Evolutionary conservation across 2,329 filamentous ascomycete genomes (phyloP).

Genomic region (Phyllosticta citribraziliensis): DNA sequence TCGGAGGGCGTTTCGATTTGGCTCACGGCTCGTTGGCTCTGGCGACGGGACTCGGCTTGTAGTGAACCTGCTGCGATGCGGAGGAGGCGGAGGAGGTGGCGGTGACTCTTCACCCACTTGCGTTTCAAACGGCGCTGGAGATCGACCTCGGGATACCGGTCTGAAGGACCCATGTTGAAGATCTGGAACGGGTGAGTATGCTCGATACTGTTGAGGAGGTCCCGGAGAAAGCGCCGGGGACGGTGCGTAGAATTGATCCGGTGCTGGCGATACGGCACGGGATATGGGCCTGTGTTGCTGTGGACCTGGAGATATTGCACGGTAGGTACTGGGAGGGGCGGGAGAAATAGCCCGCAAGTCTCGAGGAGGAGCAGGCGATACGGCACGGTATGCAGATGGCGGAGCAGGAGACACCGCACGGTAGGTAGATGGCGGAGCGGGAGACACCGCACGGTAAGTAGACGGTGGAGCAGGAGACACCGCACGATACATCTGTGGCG

Average conservation of each 20-base stretch:
- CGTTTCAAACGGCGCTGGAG: constrained; percentile 16
- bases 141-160: constrained; percentile 9
- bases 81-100: constrained; percentile 76
- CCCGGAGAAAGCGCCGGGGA: constrained; percentile 28
- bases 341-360: constrained; percentile 18
- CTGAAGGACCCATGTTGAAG: constrained; percentile 11
- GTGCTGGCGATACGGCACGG: constrained; percentile 15
- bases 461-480: constrained; percentile 22
- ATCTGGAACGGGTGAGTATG: constrained; percentile 7
- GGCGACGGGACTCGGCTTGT: constrained; percentile 23
- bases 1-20: constrained; percentile 33
- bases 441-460: constrained; percentile 24
- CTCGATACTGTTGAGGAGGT: constrained; percentile 12
- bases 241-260: constrained; percentile 13
- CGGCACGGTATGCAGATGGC: constrained; percentile 27
- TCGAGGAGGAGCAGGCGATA: constrained; percentile 18
- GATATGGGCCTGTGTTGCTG: constrained; percentile 19
- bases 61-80: constrained; percentile 46
- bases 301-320: constrained; percentile 16
- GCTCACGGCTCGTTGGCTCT: constrained; percentile 14
- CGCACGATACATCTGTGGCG: constrained; percentile 13
- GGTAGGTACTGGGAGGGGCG: constrained; percentile 11
- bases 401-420: constrained; percentile 25
- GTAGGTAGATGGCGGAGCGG: constrained; percentile 24
- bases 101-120: constrained; percentile 52